Evolutionary conservation across 2,329 filamentous ascomycete species (phyloP).

Genomic region (Microsporum audouinii): DNA sequence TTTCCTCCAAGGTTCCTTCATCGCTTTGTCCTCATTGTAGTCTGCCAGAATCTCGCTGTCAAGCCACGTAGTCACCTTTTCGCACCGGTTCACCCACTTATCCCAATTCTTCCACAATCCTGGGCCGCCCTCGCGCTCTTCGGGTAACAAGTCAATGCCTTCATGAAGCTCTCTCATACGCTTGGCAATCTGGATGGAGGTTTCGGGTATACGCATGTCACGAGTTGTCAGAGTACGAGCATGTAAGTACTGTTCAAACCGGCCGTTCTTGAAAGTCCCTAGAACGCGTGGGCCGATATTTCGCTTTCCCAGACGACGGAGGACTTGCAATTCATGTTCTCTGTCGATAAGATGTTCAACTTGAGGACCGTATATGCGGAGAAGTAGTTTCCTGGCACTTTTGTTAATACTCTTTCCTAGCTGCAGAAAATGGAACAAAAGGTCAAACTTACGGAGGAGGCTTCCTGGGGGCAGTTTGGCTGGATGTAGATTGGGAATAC

Average conservation of each 20-base stretch:
- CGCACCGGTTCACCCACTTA: constrained; percentile 62
- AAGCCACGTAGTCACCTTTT: constrained; percentile 42
- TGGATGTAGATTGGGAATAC: constrained; percentile 28
- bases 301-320: constrained; percentile 76
- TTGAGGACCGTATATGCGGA: constrained; percentile 88
- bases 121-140: constrained; percentile 67
- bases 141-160: constrained; percentile 71
- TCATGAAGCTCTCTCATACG: constrained; percentile 94
- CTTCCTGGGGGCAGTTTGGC: constrained; percentile 31
- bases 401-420: neutral
- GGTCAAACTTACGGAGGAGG: constrained; percentile 41
- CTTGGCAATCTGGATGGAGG: constrained; percentile 87
- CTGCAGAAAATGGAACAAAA: neutral
- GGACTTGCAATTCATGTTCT: constrained; percentile 75
- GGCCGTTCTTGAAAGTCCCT: constrained; percentile 85
- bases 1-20: constrained; percentile 50
- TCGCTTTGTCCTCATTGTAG: constrained; percentile 32
- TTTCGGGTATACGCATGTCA: constrained; percentile 69
- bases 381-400: constrained; percentile 55
- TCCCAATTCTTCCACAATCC: constrained; percentile 92
- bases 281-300: constrained; percentile 84
- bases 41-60: constrained; percentile 47
- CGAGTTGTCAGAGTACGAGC: constrained; percentile 65
- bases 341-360: constrained; percentile 93
- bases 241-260: constrained; percentile 90